These are phyloP conservation scores for Fusarium caatingaense DNA, from an alignment of 2,329 filamentous ascomycete species.

Conservation along the genomic window DNA sequence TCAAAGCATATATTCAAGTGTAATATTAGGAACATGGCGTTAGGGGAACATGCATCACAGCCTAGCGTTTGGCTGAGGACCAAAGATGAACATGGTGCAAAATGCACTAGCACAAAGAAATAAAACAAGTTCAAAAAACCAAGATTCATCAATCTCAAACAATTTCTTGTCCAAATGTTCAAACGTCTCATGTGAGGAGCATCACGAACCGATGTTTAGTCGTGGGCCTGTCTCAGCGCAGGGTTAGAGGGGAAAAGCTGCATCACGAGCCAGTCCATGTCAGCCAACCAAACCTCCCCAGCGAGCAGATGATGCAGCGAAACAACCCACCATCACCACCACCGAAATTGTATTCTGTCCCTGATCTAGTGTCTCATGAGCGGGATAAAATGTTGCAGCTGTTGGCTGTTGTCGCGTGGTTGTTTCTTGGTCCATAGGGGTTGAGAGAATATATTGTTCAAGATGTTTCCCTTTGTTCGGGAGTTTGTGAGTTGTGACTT, in stretches of 20 bases:
- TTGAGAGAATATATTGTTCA: constrained; percentile 26
- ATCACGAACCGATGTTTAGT: constrained; percentile 37
- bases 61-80: constrained; percentile 22
- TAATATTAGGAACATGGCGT: constrained; percentile 27
- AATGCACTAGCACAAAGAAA: constrained; percentile 2
- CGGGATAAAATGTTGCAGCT: background rate
- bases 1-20: constrained; percentile 21
- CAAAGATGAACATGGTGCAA: constrained; percentile 8
- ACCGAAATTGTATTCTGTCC: background rate
- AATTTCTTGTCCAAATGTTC: constrained; percentile 2
- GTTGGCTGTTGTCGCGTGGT: constrained; percentile 33
- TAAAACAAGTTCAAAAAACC: background rate
- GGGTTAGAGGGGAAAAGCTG: constrained; percentile 25
- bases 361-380: constrained; percentile 33
- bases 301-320: constrained; percentile 35
- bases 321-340: constrained; percentile 33
- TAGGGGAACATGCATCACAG: constrained; percentile 9
- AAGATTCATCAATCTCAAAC: constrained; percentile 13
- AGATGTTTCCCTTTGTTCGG: background rate
- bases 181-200: constrained; percentile 38
- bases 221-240: constrained; percentile 25
- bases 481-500: constrained; percentile 7
- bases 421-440: constrained; percentile 16
- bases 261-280: constrained; percentile 32
- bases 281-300: constrained; percentile 33